Percentiles rank a stretch among this genome's conserved stretches.
Evolutionary conservation across 139 green algal genomes (phyloP).

Genomic region (Auxenochlorella pyrenoidosa): DNA sequence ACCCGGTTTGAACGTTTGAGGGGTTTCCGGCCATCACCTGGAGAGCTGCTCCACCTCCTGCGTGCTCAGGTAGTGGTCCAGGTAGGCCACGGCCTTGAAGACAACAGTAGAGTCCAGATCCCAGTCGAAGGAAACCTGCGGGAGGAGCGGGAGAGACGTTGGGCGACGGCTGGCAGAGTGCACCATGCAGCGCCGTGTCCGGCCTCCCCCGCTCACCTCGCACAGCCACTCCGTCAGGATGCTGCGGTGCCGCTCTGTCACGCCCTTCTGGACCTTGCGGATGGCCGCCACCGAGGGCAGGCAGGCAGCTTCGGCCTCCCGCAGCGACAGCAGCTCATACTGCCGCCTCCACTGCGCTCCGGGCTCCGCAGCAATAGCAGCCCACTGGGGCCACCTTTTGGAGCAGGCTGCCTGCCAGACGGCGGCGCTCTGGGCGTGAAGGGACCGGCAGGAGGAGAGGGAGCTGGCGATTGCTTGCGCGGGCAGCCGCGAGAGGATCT

Average conservation of each 20-base stretch:
- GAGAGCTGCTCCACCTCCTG: slow-evolving; percentile 31
- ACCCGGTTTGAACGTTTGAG: slow-evolving; percentile 6
- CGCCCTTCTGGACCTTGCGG: slow-evolving; percentile 38
- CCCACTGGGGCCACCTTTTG: slow-evolving; percentile 56
- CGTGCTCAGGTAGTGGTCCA: slow-evolving; percentile 64
- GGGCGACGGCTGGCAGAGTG: not conserved
- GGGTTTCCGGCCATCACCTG: slow-evolving; percentile 10
- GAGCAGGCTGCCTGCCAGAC: slow-evolving; percentile 53
- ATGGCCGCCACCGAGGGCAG: slow-evolving; percentile 35
- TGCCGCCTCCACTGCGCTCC: slow-evolving; percentile 52
- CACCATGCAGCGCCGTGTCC: not conserved
- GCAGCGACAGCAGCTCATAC: slow-evolving; percentile 59
- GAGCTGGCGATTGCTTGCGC: slow-evolving; percentile 43
- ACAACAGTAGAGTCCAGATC: slow-evolving; percentile 64
- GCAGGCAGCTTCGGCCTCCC: slow-evolving; percentile 44
- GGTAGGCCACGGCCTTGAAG: slow-evolving; percentile 66
- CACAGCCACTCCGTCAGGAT: slow-evolving; percentile 66
- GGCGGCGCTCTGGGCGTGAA: slow-evolving; percentile 19
- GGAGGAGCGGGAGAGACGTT: slow-evolving; percentile 9
- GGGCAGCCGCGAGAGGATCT: slow-evolving; percentile 48
- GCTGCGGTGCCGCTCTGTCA: slow-evolving; percentile 51
- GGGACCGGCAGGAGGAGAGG: slow-evolving; percentile 40
- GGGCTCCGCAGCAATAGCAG: slow-evolving; percentile 30
- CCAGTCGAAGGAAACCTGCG: slow-evolving; percentile 73
- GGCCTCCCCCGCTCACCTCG: slow-evolving; percentile 49